Evolutionary conservation across 2,329 filamentous ascomycete genomes (phyloP), one percentile per base, ranked within the genome.

Genomic region (Fusarium sp.): DNA sequence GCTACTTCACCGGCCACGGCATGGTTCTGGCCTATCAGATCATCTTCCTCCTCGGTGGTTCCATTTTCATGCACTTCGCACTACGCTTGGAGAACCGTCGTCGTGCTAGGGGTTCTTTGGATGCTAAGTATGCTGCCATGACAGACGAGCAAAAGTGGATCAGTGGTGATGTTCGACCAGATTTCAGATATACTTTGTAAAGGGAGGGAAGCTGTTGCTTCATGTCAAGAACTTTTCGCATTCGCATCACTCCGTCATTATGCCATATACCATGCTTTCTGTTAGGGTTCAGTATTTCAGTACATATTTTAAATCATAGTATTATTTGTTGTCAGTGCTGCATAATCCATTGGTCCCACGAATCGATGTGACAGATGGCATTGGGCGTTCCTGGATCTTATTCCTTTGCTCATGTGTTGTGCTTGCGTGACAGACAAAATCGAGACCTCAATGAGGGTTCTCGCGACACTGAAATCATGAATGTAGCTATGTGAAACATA

Each of bases 1-100:
- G 77, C 3, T 81, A 75, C 70, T 73, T 73, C 54, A 77, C 72
- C 3, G 91, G 91, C 0, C 91, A 94, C 71, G 85, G 84, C 2
- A 83, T 88, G 0, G 87, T 93, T 0, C 76, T 93, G 40, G 89
- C 81, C 1, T 93, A 92, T 77, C 82, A 92, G 73, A 80, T 86
- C 1, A 50, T 91, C 3, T 92, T 90, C 73, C 78, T 92, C 18
- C 80, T 92, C 1, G 87, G 87, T 0, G 91, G 91, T 0, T 91
- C 88, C 22, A 72, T 91, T 2, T 74, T 89, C n/a, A 88, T 91
- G 77, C 85, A 90, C 66, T 50, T 88, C 2, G 70, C 89, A 25
- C 81, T 93, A 20, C 79, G 81, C 14, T 77, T 80, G 18, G 89
- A 92, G 80, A 93, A 93, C 72, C 80, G 77, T 43, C 87, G 87